Evolutionary conservation across 306 rosid genomes (phyloP).

Genomic region (Cucumis cinereus): DNA sequence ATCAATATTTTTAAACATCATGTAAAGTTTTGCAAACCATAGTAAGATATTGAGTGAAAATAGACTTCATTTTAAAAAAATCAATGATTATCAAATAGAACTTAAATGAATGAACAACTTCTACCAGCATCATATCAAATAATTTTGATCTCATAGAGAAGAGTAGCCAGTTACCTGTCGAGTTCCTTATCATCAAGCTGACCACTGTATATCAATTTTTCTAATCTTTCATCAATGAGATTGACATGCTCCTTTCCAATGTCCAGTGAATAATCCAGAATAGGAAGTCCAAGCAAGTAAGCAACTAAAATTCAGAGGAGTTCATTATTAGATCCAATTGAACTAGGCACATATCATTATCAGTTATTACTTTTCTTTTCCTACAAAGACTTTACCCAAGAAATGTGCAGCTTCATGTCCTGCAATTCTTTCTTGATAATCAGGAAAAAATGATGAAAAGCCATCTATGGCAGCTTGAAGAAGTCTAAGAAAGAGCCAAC

Average conservation of each 20-base stretch:
- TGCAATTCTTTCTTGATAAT: slow-evolving; percentile 84
- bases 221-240: slow-evolving; percentile 72
- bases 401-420: slow-evolving; percentile 97
- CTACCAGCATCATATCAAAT: not conserved
- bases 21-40: no score
- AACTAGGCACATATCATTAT: not conserved
- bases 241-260: slow-evolving; percentile 97
- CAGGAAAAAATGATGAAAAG: slow-evolving; percentile 78
- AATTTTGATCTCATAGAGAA: not conserved
- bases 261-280: slow-evolving; percentile 70
- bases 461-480: slow-evolving; percentile 89
- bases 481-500: slow-evolving; percentile 41
- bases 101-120: not conserved
- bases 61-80: no score
- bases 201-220: slow-evolving; percentile 76
- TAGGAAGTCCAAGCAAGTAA: slow-evolving; percentile 80
- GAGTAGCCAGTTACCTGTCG: slow-evolving; percentile 31
- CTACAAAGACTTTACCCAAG: slow-evolving; percentile 33
- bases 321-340: not conserved
- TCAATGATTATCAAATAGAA: no score
- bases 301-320: slow-evolving; percentile 30
- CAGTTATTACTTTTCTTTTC: not conserved
- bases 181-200: slow-evolving; percentile 84
- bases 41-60: no score
- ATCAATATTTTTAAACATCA: no score